Conservation (phyloP, 2,329 filamentous ascomycete species). For the Exophiala oligosperma region DNA sequence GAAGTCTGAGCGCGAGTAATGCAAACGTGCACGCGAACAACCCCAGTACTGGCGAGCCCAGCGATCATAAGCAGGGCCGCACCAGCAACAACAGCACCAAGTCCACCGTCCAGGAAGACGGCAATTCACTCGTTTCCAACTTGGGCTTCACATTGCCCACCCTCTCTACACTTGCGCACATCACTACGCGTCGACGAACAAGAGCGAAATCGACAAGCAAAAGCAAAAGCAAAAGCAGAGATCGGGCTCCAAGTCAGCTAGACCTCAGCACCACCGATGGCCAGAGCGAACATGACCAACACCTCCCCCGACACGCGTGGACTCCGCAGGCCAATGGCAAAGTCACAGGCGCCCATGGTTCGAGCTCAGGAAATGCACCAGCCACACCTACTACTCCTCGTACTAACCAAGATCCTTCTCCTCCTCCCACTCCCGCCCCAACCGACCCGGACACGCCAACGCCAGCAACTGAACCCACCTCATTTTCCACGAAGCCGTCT, state of each 20-base stretch:
- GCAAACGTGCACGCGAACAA: conserved; percentile 3
- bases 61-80: neutral
- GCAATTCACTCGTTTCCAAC: neutral
- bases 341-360: neutral
- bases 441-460: neutral
- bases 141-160: conserved; percentile 2
- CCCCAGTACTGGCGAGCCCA: neutral
- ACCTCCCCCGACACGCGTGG: neutral
- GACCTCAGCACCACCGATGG: too few species aligned
- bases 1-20: conserved; percentile 22
- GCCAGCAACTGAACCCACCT: conserved; percentile 8
- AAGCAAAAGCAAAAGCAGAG: neutral
- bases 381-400: conserved; percentile 7
- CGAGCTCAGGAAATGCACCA: neutral
- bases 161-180: neutral
- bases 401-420: neutral
- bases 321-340: neutral
- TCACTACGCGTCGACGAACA: conserved; percentile 1
- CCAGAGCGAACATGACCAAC: neutral
- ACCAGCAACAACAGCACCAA: neutral
- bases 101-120: too few species aligned
- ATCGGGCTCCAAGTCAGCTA: neutral
- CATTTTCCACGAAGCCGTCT: conserved; percentile 28
- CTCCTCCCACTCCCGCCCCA: conserved; percentile 7
- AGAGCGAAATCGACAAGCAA: conserved; percentile 1